Conservation (phyloP, 2,329 filamentous ascomycete genomes). For the Phyllosticta ampelicida region DNA sequence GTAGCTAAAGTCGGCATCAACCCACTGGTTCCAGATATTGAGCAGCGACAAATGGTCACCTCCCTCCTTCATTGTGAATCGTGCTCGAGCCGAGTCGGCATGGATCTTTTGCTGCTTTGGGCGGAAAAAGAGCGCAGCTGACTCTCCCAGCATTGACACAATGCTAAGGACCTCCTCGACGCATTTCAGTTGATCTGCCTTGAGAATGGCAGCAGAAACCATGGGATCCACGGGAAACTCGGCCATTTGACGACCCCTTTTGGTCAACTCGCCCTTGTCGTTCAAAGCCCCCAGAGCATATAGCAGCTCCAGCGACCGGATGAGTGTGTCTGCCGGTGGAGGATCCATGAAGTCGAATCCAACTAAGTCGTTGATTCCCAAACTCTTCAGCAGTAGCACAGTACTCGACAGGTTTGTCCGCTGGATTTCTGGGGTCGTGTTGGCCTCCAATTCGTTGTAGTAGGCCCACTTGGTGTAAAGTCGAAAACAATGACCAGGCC, state of each 20-base stretch:
- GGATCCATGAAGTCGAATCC: constrained; percentile 96
- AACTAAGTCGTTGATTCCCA: constrained; percentile 85
- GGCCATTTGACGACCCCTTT: constrained; percentile 85
- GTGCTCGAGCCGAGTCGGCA: constrained; percentile 77
- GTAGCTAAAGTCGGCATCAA: constrained; percentile 77
- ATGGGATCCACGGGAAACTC: constrained; percentile 91
- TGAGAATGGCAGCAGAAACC: constrained; percentile 79
- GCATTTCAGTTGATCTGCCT: constrained; percentile 81
- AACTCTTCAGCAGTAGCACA: constrained; percentile 74
- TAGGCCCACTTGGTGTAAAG: constrained; percentile 90
- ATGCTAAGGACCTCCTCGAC: constrained; percentile 88
- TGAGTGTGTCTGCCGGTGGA: constrained; percentile 79
- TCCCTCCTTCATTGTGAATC: constrained; percentile 83
- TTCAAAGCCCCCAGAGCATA: constrained; percentile 87
- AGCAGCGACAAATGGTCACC: constrained; percentile 83
- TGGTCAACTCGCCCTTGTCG: constrained; percentile 78
- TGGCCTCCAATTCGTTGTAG: constrained; percentile 89
- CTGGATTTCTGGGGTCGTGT: constrained; percentile 86
- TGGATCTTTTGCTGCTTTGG: constrained; percentile 97
- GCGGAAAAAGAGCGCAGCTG: constrained; percentile 80
- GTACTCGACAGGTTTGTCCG: constrained; percentile 77
- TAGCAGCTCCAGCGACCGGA: constrained; percentile 77
- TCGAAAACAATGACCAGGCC: constrained; percentile 84
- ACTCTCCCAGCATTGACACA: constrained; percentile 87
- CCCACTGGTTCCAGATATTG: constrained; percentile 94